Evolutionary conservation across 192 early-diverging fungal species (phyloP), one percentile per base, ranked within the genome.

Genomic region (Spizellomyces sp.): DNA sequence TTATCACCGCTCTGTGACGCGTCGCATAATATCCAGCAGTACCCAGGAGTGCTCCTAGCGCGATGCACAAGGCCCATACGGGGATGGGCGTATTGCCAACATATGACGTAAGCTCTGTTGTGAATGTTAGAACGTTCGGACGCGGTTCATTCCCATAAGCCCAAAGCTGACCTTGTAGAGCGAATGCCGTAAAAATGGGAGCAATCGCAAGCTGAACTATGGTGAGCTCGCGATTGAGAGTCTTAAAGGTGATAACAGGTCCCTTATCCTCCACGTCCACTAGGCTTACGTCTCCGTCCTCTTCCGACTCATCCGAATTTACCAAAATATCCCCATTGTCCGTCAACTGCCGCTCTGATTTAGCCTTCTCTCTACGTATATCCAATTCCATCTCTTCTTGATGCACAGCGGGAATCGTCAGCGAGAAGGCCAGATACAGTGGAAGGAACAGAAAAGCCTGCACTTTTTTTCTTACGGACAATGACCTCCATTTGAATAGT

Each of bases 391-490:
- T 45, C 9, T 72, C 64, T 42, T 77, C 70, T 7, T 80, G 66
- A 65, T 86, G 79, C 19, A 91, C 87, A 43, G 89, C 88, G 15
- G 91, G 90, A 48, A 89, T 69, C 0, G 90, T 91, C 21, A 88
- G 47, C 14, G 66, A 47, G 42, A 75, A 63, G 42, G 55, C 46
- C 12, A 75, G 27, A 45, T 22, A 52, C 10, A 75, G 22, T 5
- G 73, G 73, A 2, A 42, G 14, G 21, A 41, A 22, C 19, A 68
- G 17, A 42, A 63, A 27, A 47, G 21, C 45, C n/a, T 68, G 65
- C 6, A 75, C 8, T 65, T 65, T 65, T 58, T 17, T 5, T 6
- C 17, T 6, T 15, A 42, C 36, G 22, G 70, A 8, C 50, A 54
- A 19, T n/a, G 12, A 19, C 17, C 17, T 54, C 50, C 50, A 54